Evolutionary conservation across 192 early-diverging fungal species (phyloP).

Genomic region (Entomortierella lignicola): DNA sequence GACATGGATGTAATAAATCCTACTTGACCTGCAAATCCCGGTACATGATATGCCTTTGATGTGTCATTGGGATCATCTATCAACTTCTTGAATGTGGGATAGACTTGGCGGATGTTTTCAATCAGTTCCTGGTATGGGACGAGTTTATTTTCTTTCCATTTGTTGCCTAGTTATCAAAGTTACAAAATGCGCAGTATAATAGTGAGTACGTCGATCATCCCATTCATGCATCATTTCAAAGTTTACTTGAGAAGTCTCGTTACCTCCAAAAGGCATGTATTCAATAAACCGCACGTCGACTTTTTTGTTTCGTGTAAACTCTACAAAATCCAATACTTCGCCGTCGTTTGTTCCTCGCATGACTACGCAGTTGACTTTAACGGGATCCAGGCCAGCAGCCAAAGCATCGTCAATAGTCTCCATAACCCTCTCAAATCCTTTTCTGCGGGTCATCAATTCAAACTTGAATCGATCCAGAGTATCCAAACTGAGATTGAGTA

Average conservation of each 20-base stretch:
- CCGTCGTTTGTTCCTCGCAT: conserved; percentile 88
- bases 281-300: conserved; percentile 95
- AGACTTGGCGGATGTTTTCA: conserved; percentile 61
- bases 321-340: conserved; percentile 87
- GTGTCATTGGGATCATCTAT: conserved; percentile 88
- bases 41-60: conserved; percentile 81
- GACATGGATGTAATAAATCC: conserved; percentile 99
- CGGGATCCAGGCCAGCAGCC: conserved; percentile 69
- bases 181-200: neutral
- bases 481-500: conserved; percentile 93
- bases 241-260: neutral
- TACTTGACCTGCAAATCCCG: conserved; percentile 87
- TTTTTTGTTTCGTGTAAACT: conserved; percentile 79
- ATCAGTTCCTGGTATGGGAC: conserved; percentile 88
- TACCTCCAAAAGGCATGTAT: conserved; percentile 98
- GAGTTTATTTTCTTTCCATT: conserved; percentile 87
- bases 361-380: conserved; percentile 97
- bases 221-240: neutral
- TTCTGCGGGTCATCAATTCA: conserved; percentile 88
- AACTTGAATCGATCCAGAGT: conserved; percentile 90
- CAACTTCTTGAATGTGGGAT: conserved; percentile 72
- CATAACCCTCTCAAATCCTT: conserved; percentile 83
- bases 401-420: conserved; percentile 79
- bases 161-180: conserved; percentile 69
- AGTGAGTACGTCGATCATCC: neutral